Conservation (phyloP, 805 yeast genomes). For the Isabelozyma pseudorhagii region DNA sequence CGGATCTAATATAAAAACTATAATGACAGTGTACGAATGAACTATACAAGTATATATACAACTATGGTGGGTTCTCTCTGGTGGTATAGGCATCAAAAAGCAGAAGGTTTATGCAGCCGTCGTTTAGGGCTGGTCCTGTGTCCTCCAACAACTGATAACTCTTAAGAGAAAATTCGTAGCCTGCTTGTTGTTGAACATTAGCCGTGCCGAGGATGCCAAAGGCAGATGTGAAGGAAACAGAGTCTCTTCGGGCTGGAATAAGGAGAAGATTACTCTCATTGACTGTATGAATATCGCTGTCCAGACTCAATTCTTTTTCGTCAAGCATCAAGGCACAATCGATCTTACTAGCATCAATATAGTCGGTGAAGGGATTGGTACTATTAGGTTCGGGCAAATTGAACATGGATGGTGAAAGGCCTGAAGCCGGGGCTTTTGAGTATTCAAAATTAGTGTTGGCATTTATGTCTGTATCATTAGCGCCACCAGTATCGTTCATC, state of each 20-base stretch:
- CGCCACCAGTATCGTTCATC: background rate
- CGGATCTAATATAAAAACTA: background rate
- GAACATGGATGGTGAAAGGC: conserved; percentile 14
- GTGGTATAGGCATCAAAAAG: conserved; percentile 41
- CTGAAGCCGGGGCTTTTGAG: background rate
- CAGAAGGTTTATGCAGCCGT: conserved; percentile 33
- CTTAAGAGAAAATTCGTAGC: conserved; percentile 22
- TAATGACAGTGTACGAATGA: too few relatives aligned
- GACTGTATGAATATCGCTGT: conserved; percentile 30
- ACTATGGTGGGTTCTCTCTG: conserved; percentile 36
- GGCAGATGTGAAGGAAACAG: conserved; percentile 6
- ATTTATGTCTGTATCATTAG: background rate
- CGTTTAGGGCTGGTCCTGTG: conserved; percentile 23
- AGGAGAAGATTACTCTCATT: conserved; percentile 26
- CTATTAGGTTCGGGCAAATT: conserved; percentile 27
- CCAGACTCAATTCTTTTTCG: conserved; percentile 25
- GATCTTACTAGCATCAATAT: conserved; percentile 11
- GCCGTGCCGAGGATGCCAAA: conserved; percentile 11
- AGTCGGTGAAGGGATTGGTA: conserved; percentile 15
- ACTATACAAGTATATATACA: background rate
- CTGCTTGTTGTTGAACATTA: conserved; percentile 1
- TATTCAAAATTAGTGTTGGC: background rate
- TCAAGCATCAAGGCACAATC: conserved; percentile 24
- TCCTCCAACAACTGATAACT: conserved; percentile 39
- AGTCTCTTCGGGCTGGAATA: conserved; percentile 10